phyloP scores from a whole-genome alignment of 2,329 filamentous ascomycete species.

The Tolypocladium nubicola region DNA sequence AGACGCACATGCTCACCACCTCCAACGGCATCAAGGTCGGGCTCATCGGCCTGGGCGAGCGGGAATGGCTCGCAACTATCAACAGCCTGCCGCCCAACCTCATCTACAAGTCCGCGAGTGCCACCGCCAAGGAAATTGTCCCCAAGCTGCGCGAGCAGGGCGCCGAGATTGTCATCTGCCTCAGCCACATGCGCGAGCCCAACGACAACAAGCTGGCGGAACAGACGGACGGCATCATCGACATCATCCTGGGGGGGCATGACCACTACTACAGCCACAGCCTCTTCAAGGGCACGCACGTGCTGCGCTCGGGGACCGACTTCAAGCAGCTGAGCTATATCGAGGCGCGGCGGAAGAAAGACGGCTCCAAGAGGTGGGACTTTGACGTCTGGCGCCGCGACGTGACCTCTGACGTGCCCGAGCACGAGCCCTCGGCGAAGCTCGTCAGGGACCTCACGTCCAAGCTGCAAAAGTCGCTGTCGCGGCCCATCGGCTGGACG shows the following conservation, averaged over 20 bases:
- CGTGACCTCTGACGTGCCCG: constrained; percentile 55
- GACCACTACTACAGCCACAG: constrained; percentile 81
- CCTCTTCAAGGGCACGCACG: constrained; percentile 67
- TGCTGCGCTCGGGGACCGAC: constrained; percentile 80
- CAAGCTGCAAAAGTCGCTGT: constrained; percentile 63
- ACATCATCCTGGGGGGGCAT: constrained; percentile 80
- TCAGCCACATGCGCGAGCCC: constrained; percentile 80
- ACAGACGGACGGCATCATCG: constrained; percentile 62
- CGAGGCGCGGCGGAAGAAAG: constrained; percentile 53
- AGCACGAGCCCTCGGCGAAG: constrained; percentile 48
- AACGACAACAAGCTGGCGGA: constrained; percentile 81
- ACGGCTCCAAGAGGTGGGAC: constrained; percentile 51
- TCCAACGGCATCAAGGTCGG: constrained; percentile 82
- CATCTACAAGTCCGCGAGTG: constrained; percentile 68
- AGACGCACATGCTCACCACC: constrained; percentile 65
- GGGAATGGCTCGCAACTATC: constrained; percentile 84
- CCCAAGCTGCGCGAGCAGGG: constrained; percentile 64
- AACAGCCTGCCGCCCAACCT: constrained; percentile 75
- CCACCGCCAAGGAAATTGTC: constrained; percentile 65
- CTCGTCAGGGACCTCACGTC: constrained; percentile 61
- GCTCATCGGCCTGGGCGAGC: constrained; percentile 74
- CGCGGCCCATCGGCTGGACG: constrained; percentile 77
- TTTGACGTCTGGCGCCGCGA: constrained; percentile 70
- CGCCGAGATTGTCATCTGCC: constrained; percentile 70
- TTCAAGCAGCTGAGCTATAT: constrained; percentile 90